phyloP scores from a whole-genome alignment of 73 alveolate species.

The Paramecium tetraurelia region DNA sequence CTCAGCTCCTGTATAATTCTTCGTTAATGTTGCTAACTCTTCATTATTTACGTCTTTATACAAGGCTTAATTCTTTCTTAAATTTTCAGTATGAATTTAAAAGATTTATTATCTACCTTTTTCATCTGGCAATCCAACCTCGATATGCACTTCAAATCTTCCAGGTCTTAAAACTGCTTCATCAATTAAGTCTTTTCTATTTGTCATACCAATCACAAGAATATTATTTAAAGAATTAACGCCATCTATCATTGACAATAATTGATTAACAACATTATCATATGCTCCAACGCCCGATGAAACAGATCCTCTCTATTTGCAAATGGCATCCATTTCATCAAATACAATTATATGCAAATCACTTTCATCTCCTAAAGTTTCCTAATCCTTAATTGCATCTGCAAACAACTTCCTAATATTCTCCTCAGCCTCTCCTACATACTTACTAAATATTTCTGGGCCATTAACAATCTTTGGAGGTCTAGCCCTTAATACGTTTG shows the following conservation, averaged over 20 bases:
- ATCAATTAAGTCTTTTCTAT: conserved; percentile 99
- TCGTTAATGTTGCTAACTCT: conserved; percentile 81
- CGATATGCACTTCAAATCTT: conserved; percentile 99
- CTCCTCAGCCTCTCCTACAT: conserved; percentile 82
- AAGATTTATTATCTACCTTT: conserved; percentile 96
- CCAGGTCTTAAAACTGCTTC: conserved; percentile 99
- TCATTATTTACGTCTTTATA: conserved; percentile 82
- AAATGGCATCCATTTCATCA: conserved; percentile 99
- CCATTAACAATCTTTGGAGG: conserved; percentile 86
- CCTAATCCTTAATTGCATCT: conserved; percentile 80
- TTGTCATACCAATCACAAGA: conserved; percentile 98
- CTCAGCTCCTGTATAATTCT: conserved; percentile 98
- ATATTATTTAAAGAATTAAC: conserved; percentile 98
- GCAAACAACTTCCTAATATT: conserved; percentile 68
- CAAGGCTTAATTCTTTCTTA: conserved; percentile 89
- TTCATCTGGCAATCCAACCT: conserved; percentile 98
- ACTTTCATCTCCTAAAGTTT: conserved; percentile 41
- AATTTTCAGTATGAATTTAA: conserved; percentile 97
- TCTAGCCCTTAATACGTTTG: conserved; percentile 74
- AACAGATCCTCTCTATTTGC: conserved; percentile 98
- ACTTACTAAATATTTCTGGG: conserved; percentile 82
- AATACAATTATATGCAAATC: conserved; percentile 85
- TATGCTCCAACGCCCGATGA: conserved; percentile 96
- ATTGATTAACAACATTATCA: conserved; percentile 99
- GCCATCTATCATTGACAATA: conserved; percentile 99